Evolutionary conservation across 768 basidiomycete species (phyloP), one percentile per base, ranked within the genome.

Genomic region (Russula dissimulans): DNA sequence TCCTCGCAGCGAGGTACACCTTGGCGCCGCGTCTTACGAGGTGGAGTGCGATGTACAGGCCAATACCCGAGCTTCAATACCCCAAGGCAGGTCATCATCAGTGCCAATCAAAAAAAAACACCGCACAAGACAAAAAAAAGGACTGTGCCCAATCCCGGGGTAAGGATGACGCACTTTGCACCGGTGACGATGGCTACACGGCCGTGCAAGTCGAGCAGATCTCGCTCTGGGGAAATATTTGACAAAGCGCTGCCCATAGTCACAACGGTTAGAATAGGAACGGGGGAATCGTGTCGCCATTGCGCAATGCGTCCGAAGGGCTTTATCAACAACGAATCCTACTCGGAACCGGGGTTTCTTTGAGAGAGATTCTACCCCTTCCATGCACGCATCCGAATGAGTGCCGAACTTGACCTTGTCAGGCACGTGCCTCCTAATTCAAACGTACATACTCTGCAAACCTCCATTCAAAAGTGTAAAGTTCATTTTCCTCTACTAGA

Each of bases 131-230:
- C 42, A 44, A 44, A 42, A 26, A 26, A 26, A 26, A 26, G 22
- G 39, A 34, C 18, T 1, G 31, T 1, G 14, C 10, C 22, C n/a
- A 7, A 4, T 39, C 43, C 44, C 31, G 10, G 15, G n/a, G 18
- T 26, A 36, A 7, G 3, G 11, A 51, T 26, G 15, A 70, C 74
- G 51, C 49, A 77, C 78, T 75, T 78, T 56, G 79, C 80, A 11
- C 81, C 81, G 0, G 78, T 79, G 34, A 81, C 77, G 18, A 82
- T 66, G 1, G 72, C 76, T 3, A 80, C 76, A 59, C 76, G 78
- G 18, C 77, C 79, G 0, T 67, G 71, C 4, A 80, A 69, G 66
- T 80, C 75, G n/a, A 74, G 71, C 15, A 81, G 70, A 56, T 81
- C 80, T 15, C 66, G 69, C 18, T 69, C 69, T 1, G 72, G 69